These are phyloP conservation scores for Cajanus cajan DNA, from an alignment of 306 rosid species.

Conservation along the genomic window DNA sequence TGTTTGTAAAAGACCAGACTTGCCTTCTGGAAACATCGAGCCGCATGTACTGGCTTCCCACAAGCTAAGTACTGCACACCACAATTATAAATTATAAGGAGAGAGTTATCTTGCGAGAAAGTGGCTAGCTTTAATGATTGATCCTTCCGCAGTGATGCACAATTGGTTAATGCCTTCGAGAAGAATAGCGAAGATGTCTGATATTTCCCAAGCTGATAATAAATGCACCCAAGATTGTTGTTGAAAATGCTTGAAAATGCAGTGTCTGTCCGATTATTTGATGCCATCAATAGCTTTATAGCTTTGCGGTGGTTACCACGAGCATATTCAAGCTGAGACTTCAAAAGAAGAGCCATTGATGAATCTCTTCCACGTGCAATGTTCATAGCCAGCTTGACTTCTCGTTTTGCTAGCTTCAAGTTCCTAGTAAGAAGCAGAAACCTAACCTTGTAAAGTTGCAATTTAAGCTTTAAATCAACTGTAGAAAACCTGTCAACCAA, in stretches of 20 bases:
- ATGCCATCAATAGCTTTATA: conserved; percentile 88
- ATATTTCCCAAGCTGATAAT: conserved; percentile 90
- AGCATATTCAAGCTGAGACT: conserved; percentile 94
- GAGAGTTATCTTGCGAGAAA: conserved; percentile 84
- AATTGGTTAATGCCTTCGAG: conserved; percentile 74
- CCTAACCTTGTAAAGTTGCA: conserved; percentile 93
- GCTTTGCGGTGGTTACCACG: conserved; percentile 98
- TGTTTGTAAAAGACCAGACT: conserved; percentile 77
- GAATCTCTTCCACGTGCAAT: conserved; percentile 88
- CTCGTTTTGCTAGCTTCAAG: conserved; percentile 92
- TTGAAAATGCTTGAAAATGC: conserved; percentile 73
- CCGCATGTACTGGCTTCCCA: conserved; percentile 88
- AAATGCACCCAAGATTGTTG: conserved; percentile 96
- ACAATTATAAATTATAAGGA: conserved; percentile 74
- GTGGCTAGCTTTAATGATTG: conserved; percentile 64
- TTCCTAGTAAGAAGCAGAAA: conserved; percentile 88
- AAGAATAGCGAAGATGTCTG: conserved; percentile 85
- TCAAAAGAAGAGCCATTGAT: conserved; percentile 89
- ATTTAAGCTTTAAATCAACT: conserved; percentile 79
- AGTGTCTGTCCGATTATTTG: conserved; percentile 72
- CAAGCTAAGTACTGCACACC: conserved; percentile 91
- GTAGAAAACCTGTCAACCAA: conserved; percentile 68
- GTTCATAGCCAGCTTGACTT: conserved; percentile 94
- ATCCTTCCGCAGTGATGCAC: conserved; percentile 81
- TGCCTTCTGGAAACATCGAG: conserved; percentile 91